Base-by-base conservation (phyloP, 495 filamentous ascomycete species). In the Pyrenopolyporus hunteri region DNA sequence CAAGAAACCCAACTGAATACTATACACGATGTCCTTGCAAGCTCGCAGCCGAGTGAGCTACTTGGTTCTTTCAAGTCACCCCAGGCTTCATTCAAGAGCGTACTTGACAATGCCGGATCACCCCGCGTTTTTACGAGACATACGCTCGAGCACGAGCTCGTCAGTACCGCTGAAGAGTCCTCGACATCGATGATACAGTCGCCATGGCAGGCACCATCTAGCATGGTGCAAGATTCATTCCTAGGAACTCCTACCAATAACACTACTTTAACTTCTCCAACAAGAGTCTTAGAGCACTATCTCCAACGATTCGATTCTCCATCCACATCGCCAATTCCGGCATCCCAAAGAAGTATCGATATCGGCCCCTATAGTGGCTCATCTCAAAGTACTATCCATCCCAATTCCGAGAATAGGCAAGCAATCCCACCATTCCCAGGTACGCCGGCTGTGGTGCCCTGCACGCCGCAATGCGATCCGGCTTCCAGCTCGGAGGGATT, bases 41-140 rank as follows among this genome's bases (percentile, higher is more conserved):
- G 39, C 29, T 48, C 40, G 20, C 42, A 23, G 35, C 39, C 26
- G 8, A 59, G 45, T 33, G 63, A 48, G 16, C 44, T 22, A 13
- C 28, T 63, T 16, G 42, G 51, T 9, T 44, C 50, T 11, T 39
- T 66, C 19, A 56, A 22, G 31, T 73, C 66, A 11, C 66, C 58
- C 1, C 66, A 72, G 11, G 63, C 78, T 4, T 83, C 80, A 0
- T 83, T 82, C 54, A 56, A 53, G 13, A 79, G 77, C 33, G 80
- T 72, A 1, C 58, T 72, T 11, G 67, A 82, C 45, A 83, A 83
- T 63, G 59, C 68, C 2, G 42, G 63, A 10, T 81, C 80, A 7
- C 78, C 79, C 2, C 55, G 32, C 1, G 53, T 79, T 25, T 67
- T 23, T 16, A 35, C 58, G 39, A 25, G 42, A 32, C 10, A 39